Percentiles rank a stretch among this genome's conserved stretches.
Conservation (phyloP, 768 basidiomycete species). For the Kwoniella heveanensis region DNA sequence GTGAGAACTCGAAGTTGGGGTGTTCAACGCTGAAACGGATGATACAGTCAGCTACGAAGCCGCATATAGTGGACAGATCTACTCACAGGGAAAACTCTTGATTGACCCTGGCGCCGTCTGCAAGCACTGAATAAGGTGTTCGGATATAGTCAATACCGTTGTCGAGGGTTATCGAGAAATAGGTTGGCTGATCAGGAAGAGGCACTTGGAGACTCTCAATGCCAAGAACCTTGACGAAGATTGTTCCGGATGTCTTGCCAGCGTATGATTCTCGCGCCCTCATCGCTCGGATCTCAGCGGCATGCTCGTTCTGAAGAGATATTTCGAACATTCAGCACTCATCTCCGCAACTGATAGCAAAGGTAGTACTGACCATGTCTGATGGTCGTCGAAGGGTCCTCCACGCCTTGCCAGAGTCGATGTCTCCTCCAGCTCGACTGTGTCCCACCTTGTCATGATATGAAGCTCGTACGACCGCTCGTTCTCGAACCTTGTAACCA, state of each 20-base stretch:
- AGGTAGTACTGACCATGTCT: conserved; percentile 89
- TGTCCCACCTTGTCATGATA: conserved; percentile 73
- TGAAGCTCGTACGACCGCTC: conserved; percentile 76
- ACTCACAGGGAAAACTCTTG: conserved; percentile 57
- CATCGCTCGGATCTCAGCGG: conserved; percentile 80
- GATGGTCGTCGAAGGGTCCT: conserved; percentile 82
- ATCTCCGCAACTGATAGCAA: too few relatives aligned
- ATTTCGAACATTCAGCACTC: too few relatives aligned
- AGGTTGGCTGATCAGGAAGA: conserved; percentile 72
- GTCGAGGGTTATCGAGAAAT: conserved; percentile 82
- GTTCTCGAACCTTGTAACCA: conserved; percentile 78
- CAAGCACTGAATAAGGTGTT: conserved; percentile 62
- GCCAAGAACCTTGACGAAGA: conserved; percentile 90
- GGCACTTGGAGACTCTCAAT: conserved; percentile 75
- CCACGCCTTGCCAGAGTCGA: conserved; percentile 82
- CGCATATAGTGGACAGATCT: background rate
- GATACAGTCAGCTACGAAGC: background rate
- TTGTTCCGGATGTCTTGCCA: conserved; percentile 83
- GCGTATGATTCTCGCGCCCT: conserved; percentile 64
- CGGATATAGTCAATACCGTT: conserved; percentile 96
- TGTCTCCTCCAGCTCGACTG: conserved; percentile 74
- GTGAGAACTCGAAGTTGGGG: conserved; percentile 90
- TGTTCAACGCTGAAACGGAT: conserved; percentile 59
- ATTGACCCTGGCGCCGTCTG: conserved; percentile 52
- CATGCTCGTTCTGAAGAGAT: conserved; percentile 97